A percentile compares a stretch with the other conserved stretches of the same genome.
Evolutionary conservation across 768 basidiomycete genomes (phyloP).

Genomic region (Kwoniella pini): DNA sequence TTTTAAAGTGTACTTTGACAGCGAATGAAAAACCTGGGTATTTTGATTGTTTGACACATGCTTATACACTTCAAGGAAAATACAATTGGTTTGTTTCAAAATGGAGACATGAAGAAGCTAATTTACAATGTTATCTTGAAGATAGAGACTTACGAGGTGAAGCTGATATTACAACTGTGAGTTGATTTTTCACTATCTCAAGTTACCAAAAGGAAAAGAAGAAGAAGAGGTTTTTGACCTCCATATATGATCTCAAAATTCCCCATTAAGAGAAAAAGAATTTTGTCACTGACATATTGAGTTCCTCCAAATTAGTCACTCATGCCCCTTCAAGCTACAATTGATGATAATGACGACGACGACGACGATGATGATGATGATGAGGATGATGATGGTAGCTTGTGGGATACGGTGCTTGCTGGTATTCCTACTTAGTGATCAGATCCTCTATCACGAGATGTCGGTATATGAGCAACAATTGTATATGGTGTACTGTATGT

Average conservation of each 20-base stretch:
- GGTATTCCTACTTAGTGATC: too few relatives aligned
- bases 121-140: not conserved
- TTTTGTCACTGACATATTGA: too few relatives aligned
- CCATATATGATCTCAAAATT: too few relatives aligned
- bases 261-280: too few relatives aligned
- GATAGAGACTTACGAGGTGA: not conserved
- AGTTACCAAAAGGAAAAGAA: not conserved
- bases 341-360: not conserved
- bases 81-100: conserved; percentile 4
- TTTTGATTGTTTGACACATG: not conserved
- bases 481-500: too few relatives aligned
- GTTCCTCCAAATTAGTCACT: too few relatives aligned
- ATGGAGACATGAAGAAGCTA: conserved; percentile 4
- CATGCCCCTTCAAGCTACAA: not conserved
- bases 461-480: too few relatives aligned
- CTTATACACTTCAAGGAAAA: not conserved
- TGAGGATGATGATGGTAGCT: too few relatives aligned
- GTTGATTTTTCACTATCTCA: not conserved
- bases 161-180: not conserved
- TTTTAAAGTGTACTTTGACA: not conserved
- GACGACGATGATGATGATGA: not conserved
- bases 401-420: too few relatives aligned
- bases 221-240: too few relatives aligned
- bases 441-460: too few relatives aligned
- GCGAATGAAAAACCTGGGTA: not conserved